A percentile compares a stretch with the other conserved stretches of the same genome.
These are phyloP conservation scores for Beauveria scarabaeidicola DNA, from an alignment of 2,329 filamentous ascomycete species.

Conservation along the genomic window DNA sequence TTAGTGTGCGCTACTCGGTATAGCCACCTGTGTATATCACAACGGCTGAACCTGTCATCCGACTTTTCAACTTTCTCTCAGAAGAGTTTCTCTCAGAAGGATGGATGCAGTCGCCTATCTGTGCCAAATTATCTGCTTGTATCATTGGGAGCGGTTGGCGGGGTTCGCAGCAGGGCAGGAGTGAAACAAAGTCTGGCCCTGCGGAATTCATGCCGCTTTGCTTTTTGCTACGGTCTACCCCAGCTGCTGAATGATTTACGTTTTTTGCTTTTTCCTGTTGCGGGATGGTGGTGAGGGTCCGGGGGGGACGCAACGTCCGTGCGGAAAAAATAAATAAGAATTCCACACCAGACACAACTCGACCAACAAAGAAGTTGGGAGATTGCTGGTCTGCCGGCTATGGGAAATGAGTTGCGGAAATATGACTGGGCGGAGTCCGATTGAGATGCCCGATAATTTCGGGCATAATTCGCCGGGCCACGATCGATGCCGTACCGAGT, in stretches of 20 bases:
- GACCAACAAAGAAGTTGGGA: neutral
- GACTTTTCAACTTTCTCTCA: too few species aligned
- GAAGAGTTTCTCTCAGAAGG: too few species aligned
- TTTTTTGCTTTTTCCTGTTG: neutral
- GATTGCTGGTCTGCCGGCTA: neutral
- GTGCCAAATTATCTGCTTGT: too few species aligned
- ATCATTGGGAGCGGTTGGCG: neutral
- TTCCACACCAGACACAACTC: neutral
- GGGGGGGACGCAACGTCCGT: neutral
- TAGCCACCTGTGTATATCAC: too few species aligned
- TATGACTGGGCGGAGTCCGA: neutral
- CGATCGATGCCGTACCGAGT: neutral
- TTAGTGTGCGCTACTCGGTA: too few species aligned
- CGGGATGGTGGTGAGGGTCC: neutral
- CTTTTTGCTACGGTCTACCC: conserved; percentile 1
- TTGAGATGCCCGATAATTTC: neutral
- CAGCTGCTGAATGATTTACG: neutral
- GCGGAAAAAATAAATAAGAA: neutral
- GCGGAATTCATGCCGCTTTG: neutral
- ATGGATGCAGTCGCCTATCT: too few species aligned
- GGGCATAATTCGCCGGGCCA: neutral
- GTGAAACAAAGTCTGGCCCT: neutral
- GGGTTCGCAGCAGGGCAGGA: neutral
- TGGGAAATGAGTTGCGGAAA: conserved; percentile 6
- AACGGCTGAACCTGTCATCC: too few species aligned